Evolutionary conservation across 257 asterid genomes (phyloP).

Genomic region (Plantago ovata): DNA sequence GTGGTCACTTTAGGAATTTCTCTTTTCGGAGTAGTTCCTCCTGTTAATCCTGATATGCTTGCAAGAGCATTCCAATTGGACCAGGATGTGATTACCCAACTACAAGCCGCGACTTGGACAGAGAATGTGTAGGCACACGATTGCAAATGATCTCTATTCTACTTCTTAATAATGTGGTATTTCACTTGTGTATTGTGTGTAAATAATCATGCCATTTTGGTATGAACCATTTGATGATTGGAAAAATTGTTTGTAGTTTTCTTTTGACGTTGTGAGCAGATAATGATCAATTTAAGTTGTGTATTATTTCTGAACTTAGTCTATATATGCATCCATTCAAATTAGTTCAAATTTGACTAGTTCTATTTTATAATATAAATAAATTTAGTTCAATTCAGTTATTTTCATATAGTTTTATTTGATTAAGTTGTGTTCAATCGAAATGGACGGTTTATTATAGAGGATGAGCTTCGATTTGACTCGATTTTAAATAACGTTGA

Average conservation of each 20-base stretch:
- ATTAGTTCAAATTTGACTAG: no score
- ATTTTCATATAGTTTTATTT: no score
- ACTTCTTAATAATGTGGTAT: neutral
- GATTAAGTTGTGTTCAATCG: no score
- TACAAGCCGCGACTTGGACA: neutral
- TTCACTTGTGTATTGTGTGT: neutral
- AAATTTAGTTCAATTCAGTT: no score
- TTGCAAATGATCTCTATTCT: neutral
- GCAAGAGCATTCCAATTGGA: conserved; percentile 2
- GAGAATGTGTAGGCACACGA: conserved; percentile 4
- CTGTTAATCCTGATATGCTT: conserved; percentile 10
- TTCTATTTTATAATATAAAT: no score
- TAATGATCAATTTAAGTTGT: no score
- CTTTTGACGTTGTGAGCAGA: neutral
- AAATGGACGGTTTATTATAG: no score
- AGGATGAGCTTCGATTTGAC: no score
- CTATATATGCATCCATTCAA: no score
- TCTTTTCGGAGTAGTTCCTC: conserved; percentile 22
- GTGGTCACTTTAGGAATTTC: conserved; percentile 21
- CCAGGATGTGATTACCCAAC: neutral
- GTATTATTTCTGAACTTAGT: no score
- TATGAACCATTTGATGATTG: neutral
- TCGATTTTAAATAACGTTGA: no score
- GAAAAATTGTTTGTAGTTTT: neutral
- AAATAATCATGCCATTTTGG: neutral